Evolutionary conservation across 2,329 filamentous ascomycete species (phyloP).

Genomic region (Fusarium metavorans): DNA sequence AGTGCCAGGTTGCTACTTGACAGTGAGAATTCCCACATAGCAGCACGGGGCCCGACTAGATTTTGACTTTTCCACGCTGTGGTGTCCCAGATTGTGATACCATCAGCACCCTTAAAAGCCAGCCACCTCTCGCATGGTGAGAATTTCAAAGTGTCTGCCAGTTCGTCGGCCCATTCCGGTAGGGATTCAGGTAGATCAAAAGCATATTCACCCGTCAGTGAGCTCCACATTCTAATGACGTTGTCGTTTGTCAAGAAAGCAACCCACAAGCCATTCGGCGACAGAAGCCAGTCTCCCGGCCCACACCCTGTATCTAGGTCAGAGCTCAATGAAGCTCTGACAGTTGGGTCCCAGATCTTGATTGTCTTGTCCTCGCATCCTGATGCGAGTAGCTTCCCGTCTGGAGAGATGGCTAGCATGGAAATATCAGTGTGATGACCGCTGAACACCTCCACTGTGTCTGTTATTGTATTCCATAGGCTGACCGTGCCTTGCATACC

Average conservation of each 20-base stretch:
- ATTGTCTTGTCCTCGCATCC: neutral
- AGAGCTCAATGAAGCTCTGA: too few relatives aligned
- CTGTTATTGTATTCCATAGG: neutral
- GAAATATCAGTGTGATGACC: rapidly evolving
- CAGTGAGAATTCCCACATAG: neutral
- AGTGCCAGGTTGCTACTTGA: neutral
- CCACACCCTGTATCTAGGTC: rapidly evolving
- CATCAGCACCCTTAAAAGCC: neutral
- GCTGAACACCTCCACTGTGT: neutral
- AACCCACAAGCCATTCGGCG: neutral
- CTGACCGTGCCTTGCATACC: neutral
- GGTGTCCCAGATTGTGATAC: neutral
- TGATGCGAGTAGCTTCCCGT: neutral
- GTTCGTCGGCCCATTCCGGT: too few relatives aligned
- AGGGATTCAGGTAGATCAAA: too few relatives aligned
- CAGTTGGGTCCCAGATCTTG: neutral
- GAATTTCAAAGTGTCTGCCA: neutral
- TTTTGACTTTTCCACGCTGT: neutral
- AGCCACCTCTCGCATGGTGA: neutral
- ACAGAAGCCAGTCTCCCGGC: neutral
- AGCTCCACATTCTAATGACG: neutral
- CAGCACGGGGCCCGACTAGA: too few relatives aligned
- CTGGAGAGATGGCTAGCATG: neutral
- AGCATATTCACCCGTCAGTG: neutral
- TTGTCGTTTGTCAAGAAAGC: rapidly evolving